phyloP scores from a whole-genome alignment of 2,329 filamentous ascomycete genomes.

The Fusarium falciforme region DNA sequence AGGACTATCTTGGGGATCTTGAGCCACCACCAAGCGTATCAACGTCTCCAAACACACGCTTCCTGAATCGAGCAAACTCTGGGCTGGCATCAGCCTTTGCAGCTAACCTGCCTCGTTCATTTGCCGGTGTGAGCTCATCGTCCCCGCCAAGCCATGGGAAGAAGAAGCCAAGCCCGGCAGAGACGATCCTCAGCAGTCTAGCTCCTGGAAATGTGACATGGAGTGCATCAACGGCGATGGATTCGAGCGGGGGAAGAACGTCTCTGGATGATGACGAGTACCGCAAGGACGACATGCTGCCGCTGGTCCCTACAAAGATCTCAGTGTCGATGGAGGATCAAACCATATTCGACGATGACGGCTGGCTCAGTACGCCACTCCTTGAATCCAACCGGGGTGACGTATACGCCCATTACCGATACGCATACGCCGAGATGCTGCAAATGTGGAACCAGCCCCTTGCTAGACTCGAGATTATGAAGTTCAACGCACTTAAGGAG shows the following conservation, averaged over 20 bases:
- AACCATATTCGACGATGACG: conserved; percentile 75
- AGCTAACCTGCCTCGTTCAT: conserved; percentile 64
- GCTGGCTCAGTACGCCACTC: conserved; percentile 70
- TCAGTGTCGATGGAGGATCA: conserved; percentile 69
- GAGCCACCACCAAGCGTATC: conserved; percentile 66
- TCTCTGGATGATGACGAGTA: conserved; percentile 67
- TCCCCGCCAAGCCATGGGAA: conserved; percentile 57
- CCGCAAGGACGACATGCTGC: conserved; percentile 57
- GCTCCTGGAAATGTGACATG: conserved; percentile 63
- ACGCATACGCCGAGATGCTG: conserved; percentile 75
- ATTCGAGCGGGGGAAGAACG: conserved; percentile 60
- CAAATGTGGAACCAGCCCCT: conserved; percentile 74
- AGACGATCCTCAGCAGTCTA: conserved; percentile 67
- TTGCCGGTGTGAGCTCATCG: conserved; percentile 53
- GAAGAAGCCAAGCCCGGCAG: conserved; percentile 72
- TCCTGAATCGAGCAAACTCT: conserved; percentile 65
- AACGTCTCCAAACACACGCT: conserved; percentile 68
- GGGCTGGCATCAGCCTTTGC: conserved; percentile 67
- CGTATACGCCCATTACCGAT: conserved; percentile 70
- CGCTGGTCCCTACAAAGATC: conserved; percentile 63
- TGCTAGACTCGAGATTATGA: conserved; percentile 73
- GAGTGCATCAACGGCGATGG: conserved; percentile 59
- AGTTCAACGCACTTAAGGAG: conserved; percentile 73
- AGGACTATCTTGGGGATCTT: conserved; percentile 58
- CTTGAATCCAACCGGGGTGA: conserved; percentile 63